phyloP scores from a whole-genome alignment of 768 basidiomycete genomes.

The Lentinula sp. region DNA sequence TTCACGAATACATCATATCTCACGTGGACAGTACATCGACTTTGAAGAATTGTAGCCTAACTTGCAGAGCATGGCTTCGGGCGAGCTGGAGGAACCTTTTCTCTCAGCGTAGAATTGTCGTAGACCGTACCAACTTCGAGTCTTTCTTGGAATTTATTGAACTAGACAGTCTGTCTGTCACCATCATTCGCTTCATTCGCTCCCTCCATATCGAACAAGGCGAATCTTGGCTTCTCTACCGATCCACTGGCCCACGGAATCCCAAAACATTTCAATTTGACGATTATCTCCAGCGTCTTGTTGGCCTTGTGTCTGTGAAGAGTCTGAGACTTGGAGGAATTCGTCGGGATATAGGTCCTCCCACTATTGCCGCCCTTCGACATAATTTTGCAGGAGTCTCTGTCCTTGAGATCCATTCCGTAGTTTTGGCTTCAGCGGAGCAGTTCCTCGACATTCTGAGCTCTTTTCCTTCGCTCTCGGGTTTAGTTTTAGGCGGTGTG shows the following conservation, averaged over 20 bases:
- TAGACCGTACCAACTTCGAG: neutral
- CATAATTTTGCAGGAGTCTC: neutral
- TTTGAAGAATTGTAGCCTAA: neutral
- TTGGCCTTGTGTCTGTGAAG: neutral
- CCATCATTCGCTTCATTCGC: neutral
- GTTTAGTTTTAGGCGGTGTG: neutral
- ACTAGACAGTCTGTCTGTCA: neutral
- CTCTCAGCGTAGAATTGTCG: neutral
- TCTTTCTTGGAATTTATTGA: neutral
- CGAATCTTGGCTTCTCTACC: neutral
- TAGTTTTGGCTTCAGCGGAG: neutral
- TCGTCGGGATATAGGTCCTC: neutral
- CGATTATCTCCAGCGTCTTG: neutral
- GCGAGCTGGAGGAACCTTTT: neutral
- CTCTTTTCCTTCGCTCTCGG: neutral
- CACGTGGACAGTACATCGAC: neutral
- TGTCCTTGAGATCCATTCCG: neutral
- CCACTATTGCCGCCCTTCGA: neutral
- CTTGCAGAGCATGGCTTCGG: slow-evolving; percentile 1
- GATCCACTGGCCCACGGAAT: neutral
- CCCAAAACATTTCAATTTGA: neutral
- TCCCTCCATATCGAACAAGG: neutral
- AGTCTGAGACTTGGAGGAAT: neutral
- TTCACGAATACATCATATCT: neutral
- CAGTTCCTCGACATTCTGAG: neutral